phyloP scores from a whole-genome alignment of 2,329 filamentous ascomycete genomes.

The Penicillium janthinellum region DNA sequence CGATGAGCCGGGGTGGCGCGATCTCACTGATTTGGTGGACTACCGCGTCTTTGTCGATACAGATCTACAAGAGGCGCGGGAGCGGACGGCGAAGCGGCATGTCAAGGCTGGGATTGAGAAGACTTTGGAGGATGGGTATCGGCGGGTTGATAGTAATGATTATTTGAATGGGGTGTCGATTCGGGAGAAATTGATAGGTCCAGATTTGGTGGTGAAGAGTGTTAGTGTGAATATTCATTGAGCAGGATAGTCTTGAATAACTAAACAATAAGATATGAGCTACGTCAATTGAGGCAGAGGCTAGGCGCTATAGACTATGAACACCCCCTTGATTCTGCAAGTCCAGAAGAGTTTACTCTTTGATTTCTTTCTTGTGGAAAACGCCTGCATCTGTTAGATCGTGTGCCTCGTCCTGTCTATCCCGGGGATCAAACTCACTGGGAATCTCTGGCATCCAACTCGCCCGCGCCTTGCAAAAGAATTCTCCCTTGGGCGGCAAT shows the following conservation, averaged over 20 bases:
- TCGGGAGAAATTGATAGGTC: conserved; percentile 27
- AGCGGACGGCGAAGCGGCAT: conserved; percentile 45
- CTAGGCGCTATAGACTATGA: background rate
- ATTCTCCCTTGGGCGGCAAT: conserved; percentile 57
- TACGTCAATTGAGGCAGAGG: background rate
- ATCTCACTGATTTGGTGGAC: conserved; percentile 41
- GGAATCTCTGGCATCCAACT: conserved; percentile 56
- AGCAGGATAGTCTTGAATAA: background rate
- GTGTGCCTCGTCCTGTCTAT: no score
- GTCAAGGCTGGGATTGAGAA: conserved; percentile 46
- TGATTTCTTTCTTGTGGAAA: conserved; percentile 52
- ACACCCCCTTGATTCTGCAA: background rate
- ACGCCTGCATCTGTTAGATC: conserved; percentile 36
- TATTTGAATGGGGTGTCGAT: conserved; percentile 38
- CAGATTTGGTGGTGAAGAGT: conserved; percentile 33
- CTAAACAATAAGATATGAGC: background rate
- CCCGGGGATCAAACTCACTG: conserved; percentile 33
- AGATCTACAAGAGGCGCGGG: conserved; percentile 38
- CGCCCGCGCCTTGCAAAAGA: conserved; percentile 54
- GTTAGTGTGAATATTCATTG: conserved; percentile 5
- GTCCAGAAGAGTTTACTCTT: conserved; percentile 34
- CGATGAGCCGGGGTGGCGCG: conserved; percentile 34
- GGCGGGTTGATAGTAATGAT: conserved; percentile 45
- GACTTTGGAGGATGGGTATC: conserved; percentile 37
- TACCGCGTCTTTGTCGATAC: conserved; percentile 48